Evolutionary conservation across 352 stramenopile genomes (phyloP), one percentile per base, ranked within the genome.

Genomic region (Elongisporangium prolatum): DNA sequence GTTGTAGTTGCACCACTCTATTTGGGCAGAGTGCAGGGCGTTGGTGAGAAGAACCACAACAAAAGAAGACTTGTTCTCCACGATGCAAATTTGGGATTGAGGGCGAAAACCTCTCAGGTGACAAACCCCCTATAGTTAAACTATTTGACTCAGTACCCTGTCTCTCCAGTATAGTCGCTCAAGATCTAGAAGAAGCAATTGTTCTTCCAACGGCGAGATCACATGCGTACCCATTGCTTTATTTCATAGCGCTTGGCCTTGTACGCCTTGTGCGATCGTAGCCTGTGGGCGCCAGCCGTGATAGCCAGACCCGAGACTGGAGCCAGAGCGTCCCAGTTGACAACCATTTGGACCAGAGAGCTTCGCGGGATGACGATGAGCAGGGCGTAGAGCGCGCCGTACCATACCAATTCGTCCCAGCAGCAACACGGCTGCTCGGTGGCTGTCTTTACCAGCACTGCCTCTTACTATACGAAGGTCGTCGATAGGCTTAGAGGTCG

Each of bases 181-280:
- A n/a, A n/a, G n/a, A n/a, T n/a, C n/a, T n/a, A n/a, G n/a, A n/a
- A n/a, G n/a, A n/a, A n/a, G n/a, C n/a, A n/a, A n/a, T n/a, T n/a
- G n/a, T n/a, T n/a, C n/a, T n/a, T n/a, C n/a, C n/a, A n/a, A n/a
- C n/a, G n/a, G n/a, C n/a, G n/a, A n/a, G n/a, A n/a, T n/a, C n/a
- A n/a, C n/a, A n/a, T n/a, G n/a, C n/a, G n/a, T n/a, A n/a, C n/a
- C n/a, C n/a, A n/a, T n/a, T n/a, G n/a, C n/a, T n/a, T n/a, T n/a
- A n/a, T n/a, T n/a, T n/a, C n/a, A n/a, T n/a, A n/a, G n/a, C n/a
- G 80, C 34, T 79, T 74, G 1, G 93, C 96, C 55, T 95, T 87
- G 79, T 98, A 98, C 13, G 90, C 97, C 50, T 90, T 71, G 72
- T 98, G 96, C n/a, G 89, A 79, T 93, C 94, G 98, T n/a, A 98